Evolutionary conservation across 2,329 filamentous ascomycete species (phyloP).

Genomic region (Trichoderma atroviride): DNA sequence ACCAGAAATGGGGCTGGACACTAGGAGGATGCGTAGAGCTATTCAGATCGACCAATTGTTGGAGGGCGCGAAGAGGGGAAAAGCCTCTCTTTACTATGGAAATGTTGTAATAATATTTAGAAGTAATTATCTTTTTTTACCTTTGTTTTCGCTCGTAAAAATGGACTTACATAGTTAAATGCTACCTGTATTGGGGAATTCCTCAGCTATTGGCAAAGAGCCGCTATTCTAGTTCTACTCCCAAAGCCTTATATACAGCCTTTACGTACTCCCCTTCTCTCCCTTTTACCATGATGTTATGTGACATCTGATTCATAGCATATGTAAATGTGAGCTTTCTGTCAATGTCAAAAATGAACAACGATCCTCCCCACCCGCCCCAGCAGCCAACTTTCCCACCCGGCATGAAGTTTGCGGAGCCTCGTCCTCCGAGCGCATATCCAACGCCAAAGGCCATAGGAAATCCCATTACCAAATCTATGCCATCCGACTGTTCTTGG

Average conservation of each 20-base stretch:
- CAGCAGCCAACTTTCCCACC: conserved; percentile 43
- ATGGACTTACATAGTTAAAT: too few species aligned
- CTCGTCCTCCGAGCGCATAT: conserved; percentile 29
- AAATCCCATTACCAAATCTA: conserved; percentile 43
- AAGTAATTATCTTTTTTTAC: background rate
- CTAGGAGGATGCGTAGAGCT: background rate
- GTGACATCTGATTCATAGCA: conserved; percentile 39
- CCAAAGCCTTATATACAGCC: conserved; percentile 18
- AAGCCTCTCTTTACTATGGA: background rate
- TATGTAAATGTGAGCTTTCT: conserved; percentile 47
- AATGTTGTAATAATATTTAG: background rate
- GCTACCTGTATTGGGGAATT: background rate
- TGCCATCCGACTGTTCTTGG: conserved; percentile 46
- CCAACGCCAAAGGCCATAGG: conserved; percentile 48
- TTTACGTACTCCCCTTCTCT: conserved; percentile 3
- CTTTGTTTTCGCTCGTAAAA: too few species aligned
- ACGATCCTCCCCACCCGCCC: conserved; percentile 51
- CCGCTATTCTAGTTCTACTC: background rate
- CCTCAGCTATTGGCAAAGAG: background rate
- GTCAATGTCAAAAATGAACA: conserved; percentile 48
- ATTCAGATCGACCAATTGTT: conserved; percentile 8
- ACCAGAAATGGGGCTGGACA: conserved; percentile 3
- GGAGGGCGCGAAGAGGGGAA: conserved; percentile 1
- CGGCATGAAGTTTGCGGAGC: conserved; percentile 28
- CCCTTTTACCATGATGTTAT: background rate